Evolutionary conservation across 306 rosid species (phyloP).

Genomic region (Canavalia gladiata): DNA sequence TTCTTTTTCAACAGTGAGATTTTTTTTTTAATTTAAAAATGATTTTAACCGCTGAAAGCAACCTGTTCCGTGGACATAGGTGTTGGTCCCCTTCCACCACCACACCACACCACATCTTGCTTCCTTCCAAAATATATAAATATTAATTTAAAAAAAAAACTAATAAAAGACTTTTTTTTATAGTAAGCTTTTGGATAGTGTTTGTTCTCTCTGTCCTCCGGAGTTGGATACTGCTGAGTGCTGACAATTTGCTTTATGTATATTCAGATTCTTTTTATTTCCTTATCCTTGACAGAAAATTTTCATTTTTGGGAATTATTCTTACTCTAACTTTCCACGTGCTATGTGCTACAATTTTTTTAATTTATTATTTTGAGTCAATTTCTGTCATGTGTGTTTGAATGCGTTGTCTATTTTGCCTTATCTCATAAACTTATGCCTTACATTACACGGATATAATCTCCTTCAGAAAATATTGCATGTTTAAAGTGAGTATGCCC

Average conservation of each 20-base stretch:
- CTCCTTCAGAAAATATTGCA: neutral
- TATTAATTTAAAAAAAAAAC: neutral
- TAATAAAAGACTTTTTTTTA: neutral
- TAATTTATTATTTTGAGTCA: neutral
- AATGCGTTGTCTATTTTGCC: neutral
- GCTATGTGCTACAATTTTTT: neutral
- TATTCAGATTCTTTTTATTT: slow-evolving; percentile 20
- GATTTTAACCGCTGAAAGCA: slow-evolving; percentile 19
- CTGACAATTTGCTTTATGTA: slow-evolving; percentile 53
- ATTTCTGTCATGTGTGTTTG: neutral
- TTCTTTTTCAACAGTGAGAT: neutral
- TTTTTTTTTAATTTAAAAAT: neutral
- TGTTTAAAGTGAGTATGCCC: too few species aligned
- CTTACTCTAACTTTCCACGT: slow-evolving; percentile 4
- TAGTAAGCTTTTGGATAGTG: slow-evolving; percentile 49
- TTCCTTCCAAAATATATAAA: slow-evolving; percentile 36
- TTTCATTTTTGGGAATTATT: neutral
- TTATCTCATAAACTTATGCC: neutral
- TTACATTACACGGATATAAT: neutral
- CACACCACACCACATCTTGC: slow-evolving; percentile 16
- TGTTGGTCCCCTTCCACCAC: slow-evolving; percentile 50
- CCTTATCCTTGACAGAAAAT: neutral
- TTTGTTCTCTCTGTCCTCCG: slow-evolving; percentile 24
- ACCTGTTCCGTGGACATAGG: slow-evolving; percentile 49
- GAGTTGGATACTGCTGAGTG: slow-evolving; percentile 33